A percentile compares a stretch with the other conserved stretches of the same genome.
Evolutionary conservation across 139 green algal species (phyloP).

Genomic region (Chlorella sorokiniana): DNA sequence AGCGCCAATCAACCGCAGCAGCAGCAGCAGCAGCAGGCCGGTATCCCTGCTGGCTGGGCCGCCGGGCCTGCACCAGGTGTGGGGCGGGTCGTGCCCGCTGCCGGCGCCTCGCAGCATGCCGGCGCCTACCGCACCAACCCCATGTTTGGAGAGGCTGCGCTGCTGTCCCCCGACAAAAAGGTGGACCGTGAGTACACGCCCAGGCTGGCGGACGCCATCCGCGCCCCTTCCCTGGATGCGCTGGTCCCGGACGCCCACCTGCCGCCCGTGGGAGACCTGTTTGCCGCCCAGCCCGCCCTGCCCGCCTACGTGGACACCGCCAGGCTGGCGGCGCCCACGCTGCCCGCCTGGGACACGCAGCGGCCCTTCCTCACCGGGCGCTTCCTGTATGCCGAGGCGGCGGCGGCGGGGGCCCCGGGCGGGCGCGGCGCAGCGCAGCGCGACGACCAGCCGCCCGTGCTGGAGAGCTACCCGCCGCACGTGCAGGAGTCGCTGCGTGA

Average conservation of each 20-base stretch:
- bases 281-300: conserved; percentile 1
- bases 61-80: background rate
- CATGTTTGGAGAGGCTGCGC: conserved; percentile 28
- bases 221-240: conserved; percentile 2
- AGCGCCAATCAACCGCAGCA: conserved; percentile 7
- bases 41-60: background rate
- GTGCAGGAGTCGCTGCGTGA: conserved; percentile 14
- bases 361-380: conserved; percentile 37
- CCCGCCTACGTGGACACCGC: background rate
- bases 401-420: background rate
- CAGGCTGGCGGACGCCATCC: conserved; percentile 25
- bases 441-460: background rate
- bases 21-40: conserved; percentile 8
- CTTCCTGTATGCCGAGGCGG: conserved; percentile 19
- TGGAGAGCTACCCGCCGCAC: background rate
- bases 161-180: conserved; percentile 17
- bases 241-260: conserved; percentile 21
- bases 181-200: conserved; percentile 25
- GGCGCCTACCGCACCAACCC: conserved; percentile 15
- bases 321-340: background rate
- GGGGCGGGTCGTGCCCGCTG: no score
- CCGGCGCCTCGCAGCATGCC: background rate
- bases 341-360: conserved; percentile 28
- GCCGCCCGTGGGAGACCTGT: conserved; percentile 46
- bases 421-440: background rate